Base-by-base conservation (phyloP, 1,284 basidiomycete genomes). In the Ustanciosporium gigantosporum region DNA sequence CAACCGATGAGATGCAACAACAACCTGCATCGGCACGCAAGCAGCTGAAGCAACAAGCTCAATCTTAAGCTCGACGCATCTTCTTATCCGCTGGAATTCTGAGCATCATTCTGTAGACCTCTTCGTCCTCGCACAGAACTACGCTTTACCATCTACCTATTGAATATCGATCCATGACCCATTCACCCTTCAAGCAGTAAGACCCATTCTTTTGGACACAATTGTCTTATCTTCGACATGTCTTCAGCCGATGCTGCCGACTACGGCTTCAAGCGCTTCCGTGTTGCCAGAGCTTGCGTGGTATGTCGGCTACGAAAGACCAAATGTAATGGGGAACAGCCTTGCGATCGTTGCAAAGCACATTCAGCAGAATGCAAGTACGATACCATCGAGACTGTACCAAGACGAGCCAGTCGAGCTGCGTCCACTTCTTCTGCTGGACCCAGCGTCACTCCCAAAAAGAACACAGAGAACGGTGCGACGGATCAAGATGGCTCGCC, bases 171-270 rank as follows among this genome's bases (percentile, higher is more conserved):
- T n/a, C n/a, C n/a, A n/a, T n/a, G n/a, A n/a, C n/a, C n/a, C n/a
- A n/a, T n/a, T n/a, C n/a, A n/a, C n/a, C n/a, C n/a, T n/a, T n/a
- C n/a, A n/a, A n/a, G n/a, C n/a, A n/a, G n/a, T n/a, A n/a, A n/a
- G n/a, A n/a, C n/a, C n/a, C n/a, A n/a, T n/a, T n/a, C n/a, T n/a
- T n/a, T n/a, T n/a, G n/a, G n/a, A n/a, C n/a, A n/a, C n/a, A n/a
- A n/a, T n/a, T n/a, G n/a, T n/a, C n/a, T n/a, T n/a, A n/a, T 29
- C 27, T 9, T 29, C 27, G n/a, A n/a, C 36, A 62, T 62, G 59
- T 62, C 59, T 21, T 64, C 60, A 3, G 53, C 60, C 17, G 60
- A 55, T n/a, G 60, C 60, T 23, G 60, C 55, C 39, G 60, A 64
- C 37, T 64, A 41, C 25, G 60, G 60, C 35, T 64, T 64, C 44